Evolutionary conservation across 2,329 filamentous ascomycete genomes (phyloP).

Genomic region (Calonectria hongkongensis): DNA sequence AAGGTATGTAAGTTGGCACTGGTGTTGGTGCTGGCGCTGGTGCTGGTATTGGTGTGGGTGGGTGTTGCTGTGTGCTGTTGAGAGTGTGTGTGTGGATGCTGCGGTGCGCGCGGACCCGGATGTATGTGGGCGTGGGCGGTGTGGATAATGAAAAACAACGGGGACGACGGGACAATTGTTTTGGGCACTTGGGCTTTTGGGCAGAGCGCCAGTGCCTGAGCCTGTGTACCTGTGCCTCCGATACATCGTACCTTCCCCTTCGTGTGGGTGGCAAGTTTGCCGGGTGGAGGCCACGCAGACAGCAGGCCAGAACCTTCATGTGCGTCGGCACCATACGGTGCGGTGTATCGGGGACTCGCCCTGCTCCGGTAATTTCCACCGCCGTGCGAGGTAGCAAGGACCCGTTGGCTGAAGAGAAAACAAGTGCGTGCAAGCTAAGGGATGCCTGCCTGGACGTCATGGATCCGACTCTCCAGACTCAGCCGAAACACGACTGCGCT

Average conservation of each 20-base stretch:
- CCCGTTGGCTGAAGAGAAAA: conserved; percentile 14
- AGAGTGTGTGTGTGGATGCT: conserved; percentile 30
- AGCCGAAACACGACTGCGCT: conserved; percentile 31
- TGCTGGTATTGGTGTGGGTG: conserved; percentile 25
- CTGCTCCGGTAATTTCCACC: conserved; percentile 17
- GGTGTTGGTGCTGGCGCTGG: conserved; percentile 23
- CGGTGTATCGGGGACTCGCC: conserved; percentile 26
- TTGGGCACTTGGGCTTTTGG: conserved; percentile 23
- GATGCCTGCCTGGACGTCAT: conserved; percentile 11
- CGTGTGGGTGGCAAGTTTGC: conserved; percentile 35
- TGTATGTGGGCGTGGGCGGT: conserved; percentile 35
- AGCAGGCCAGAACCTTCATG: conserved; percentile 35
- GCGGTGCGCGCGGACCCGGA: conserved; percentile 31
- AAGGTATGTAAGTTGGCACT: conserved; percentile 38
- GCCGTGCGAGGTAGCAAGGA: conserved; percentile 25
- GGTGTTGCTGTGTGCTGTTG: conserved; percentile 26
- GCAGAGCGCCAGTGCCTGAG: conserved; percentile 9
- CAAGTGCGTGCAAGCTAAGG: conserved; percentile 7
- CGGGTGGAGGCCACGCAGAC: conserved; percentile 26
- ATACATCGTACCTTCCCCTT: conserved; percentile 26
- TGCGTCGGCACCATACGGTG: neutral
- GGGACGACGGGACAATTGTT: conserved; percentile 21
- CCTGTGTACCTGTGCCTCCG: conserved; percentile 11
- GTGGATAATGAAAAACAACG: conserved; percentile 26
- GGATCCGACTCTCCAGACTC: conserved; percentile 28